These are phyloP conservation scores for Zasmidium citrigriseum DNA, from an alignment of 2,329 filamentous ascomycete species.

Conservation along the genomic window DNA sequence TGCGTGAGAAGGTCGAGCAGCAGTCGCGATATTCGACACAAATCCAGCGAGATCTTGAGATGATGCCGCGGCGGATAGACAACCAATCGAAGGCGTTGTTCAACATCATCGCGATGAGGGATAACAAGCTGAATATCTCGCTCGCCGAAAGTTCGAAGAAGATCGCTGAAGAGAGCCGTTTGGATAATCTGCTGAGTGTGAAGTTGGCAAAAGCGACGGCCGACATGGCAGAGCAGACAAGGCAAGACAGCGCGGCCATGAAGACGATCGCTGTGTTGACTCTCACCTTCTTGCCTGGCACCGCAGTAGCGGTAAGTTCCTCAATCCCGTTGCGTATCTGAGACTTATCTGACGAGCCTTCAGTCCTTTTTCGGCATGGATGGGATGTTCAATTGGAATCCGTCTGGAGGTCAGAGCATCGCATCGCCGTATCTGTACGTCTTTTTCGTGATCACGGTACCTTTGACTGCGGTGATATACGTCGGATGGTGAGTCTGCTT, in stretches of 20 bases:
- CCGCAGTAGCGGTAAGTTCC: constrained; percentile 35
- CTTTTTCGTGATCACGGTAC: constrained; percentile 36
- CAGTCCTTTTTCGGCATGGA: constrained; percentile 38
- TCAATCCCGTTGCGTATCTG: background rate
- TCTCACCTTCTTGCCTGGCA: constrained; percentile 45
- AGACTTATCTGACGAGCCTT: constrained; percentile 8
- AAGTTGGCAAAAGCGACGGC: constrained; percentile 37
- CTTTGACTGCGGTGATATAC: constrained; percentile 34
- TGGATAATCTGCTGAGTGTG: constrained; percentile 37
- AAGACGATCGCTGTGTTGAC: constrained; percentile 49
- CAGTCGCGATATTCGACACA: constrained; percentile 36
- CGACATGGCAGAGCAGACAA: constrained; percentile 37
- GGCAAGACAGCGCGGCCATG: constrained; percentile 42
- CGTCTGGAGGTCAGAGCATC: constrained; percentile 21
- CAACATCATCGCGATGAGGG: constrained; percentile 34
- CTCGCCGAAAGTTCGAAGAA: constrained; percentile 35
- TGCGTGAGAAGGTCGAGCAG: constrained; percentile 37
- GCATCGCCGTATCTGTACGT: constrained; percentile 35
- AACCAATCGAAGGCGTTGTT: constrained; percentile 38
- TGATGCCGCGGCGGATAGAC: constrained; percentile 37
- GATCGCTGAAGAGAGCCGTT: constrained; percentile 35
- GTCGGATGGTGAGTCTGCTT: constrained; percentile 28
- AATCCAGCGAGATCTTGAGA: constrained; percentile 33
- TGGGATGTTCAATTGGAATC: constrained; percentile 31
- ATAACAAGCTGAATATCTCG: constrained; percentile 37